A percentile compares a stretch with the other conserved stretches of the same genome.
These are phyloP conservation scores for Xylaria longipes DNA, from an alignment of 495 filamentous ascomycete species.

Conservation along the genomic window DNA sequence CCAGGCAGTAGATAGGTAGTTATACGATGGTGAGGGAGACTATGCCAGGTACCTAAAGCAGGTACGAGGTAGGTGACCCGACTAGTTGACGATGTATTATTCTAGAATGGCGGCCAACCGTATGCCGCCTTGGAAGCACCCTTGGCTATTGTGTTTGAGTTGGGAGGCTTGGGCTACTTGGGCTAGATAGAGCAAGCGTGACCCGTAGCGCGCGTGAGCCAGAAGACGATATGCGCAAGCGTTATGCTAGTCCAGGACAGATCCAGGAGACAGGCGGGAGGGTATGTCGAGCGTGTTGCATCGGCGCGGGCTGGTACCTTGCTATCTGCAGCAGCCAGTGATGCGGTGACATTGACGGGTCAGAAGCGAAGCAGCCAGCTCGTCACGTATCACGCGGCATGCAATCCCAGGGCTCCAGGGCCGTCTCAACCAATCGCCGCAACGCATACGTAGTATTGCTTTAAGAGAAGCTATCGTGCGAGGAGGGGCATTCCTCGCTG, in stretches of 20 bases:
- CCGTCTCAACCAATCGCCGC: not conserved
- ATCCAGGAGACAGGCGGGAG: not conserved
- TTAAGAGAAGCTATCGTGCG: not conserved
- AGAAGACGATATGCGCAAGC: slow-evolving; percentile 1
- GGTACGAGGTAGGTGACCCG: not conserved
- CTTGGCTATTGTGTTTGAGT: not conserved
- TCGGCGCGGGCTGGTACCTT: not conserved
- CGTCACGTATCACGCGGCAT: not conserved
- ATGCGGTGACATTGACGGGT: not conserved
- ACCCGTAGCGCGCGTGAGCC: slow-evolving; percentile 1
- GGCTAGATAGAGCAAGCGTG: not conserved
- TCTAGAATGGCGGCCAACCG: not conserved
- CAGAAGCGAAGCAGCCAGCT: slow-evolving; percentile 1
- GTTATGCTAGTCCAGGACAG: slow-evolving; percentile 1
- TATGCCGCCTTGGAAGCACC: slow-evolving; percentile 17
- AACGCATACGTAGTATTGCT: too few relatives aligned
- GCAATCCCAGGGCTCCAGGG: not conserved
- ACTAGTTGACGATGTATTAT: slow-evolving; percentile 11
- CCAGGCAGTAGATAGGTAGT: not conserved
- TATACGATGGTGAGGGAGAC: slow-evolving; percentile 3
- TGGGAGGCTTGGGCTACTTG: not conserved
- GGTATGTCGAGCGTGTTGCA: not conserved
- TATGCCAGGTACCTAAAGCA: not conserved
- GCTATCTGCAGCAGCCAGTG: not conserved
- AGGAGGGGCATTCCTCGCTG: not conserved